Base-by-base conservation (phyloP, 805 yeast species). In the Cyberlindnera veronae region DNA sequence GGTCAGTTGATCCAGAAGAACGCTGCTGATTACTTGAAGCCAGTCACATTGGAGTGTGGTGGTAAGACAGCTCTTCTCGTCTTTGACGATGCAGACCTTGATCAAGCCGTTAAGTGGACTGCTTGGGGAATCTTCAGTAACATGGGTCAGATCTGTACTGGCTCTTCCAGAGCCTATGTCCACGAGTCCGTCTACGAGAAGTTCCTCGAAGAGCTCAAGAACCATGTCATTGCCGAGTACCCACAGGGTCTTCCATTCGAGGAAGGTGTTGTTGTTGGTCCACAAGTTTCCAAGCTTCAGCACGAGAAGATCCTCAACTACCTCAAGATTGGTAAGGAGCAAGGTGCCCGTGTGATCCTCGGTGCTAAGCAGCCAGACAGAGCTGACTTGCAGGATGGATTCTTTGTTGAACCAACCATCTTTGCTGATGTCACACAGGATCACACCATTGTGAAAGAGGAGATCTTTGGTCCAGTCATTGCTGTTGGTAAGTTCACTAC, bases 101-200 rank as follows among this genome's bases (percentile, higher is more conserved):
- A 69, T 2, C 64, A 63, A 44, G 75, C 77, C 29, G 65, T 68
- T 23, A 69, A 72, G 48, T 75, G 79, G 74, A 72, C 73, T 4
- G 72, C 69, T 34, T 54, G 67, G 45, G 81, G 81, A 54, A 75
- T 77, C 46, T 76, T 76, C 65, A 70, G 65, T 63, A 77, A 77
- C 63, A 68, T 77, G 54, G 84, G 84, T 48, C 81, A 77, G 62
- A 79, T 77, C 46, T 77, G 84, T 61, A 74, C 81, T 36, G 81
- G 82, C 40, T 78, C 81, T 42, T 76, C 81, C 17, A 69, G 82
- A 62, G 63, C 76, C 34, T 76, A 74, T 50, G 66, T 77, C 43
- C 81, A 77, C 52, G 78, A 74, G 44, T 68, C 68, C 13, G 58
- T 75, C 43, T 75, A 77, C 59, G 79, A 77, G 43, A 64, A 71